These are phyloP conservation scores for Xylaria sp. DNA, from an alignment of 2,329 filamentous ascomycete genomes.

Conservation along the genomic window DNA sequence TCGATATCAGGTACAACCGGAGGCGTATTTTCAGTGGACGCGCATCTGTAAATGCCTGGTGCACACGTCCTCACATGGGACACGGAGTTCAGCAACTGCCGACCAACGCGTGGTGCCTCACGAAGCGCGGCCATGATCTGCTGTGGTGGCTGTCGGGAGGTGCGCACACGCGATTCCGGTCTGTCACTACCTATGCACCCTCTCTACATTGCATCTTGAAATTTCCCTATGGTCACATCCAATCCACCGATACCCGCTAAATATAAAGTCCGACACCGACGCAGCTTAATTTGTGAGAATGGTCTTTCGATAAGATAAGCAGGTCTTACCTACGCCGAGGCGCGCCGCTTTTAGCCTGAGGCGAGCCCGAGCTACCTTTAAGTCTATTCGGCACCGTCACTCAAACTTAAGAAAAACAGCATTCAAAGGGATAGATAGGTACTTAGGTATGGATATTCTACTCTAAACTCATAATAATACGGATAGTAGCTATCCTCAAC, in stretches of 20 bases:
- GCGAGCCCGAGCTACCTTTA: too few species aligned
- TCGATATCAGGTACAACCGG: conserved; percentile 62
- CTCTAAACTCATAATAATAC: too few species aligned
- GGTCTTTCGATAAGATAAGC: conserved; percentile 23
- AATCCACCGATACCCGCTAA: conserved; percentile 27
- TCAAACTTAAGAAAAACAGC: too few species aligned
- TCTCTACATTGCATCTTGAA: conserved; percentile 29
- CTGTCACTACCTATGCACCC: conserved; percentile 10
- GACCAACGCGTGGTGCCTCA: conserved; percentile 46
- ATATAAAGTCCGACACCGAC: conserved; percentile 39
- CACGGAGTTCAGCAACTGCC: conserved; percentile 42
- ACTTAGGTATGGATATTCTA: too few species aligned
- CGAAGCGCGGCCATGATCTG: conserved; percentile 46
- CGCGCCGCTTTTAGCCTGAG: neutral
- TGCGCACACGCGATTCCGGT: conserved; percentile 18
- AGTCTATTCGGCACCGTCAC: too few species aligned
- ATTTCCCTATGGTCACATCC: conserved; percentile 30
- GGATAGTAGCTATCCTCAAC: too few species aligned
- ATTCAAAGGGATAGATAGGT: too few species aligned
- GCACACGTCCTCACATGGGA: conserved; percentile 43
- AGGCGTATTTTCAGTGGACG: conserved; percentile 58
- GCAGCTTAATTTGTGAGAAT: neutral
- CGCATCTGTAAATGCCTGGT: conserved; percentile 53
- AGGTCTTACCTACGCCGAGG: neutral
- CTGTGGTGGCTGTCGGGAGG: conserved; percentile 14